phyloP scores from a whole-genome alignment of 1,139 yeast genomes.

The Debaryomyces robertsiae region DNA sequence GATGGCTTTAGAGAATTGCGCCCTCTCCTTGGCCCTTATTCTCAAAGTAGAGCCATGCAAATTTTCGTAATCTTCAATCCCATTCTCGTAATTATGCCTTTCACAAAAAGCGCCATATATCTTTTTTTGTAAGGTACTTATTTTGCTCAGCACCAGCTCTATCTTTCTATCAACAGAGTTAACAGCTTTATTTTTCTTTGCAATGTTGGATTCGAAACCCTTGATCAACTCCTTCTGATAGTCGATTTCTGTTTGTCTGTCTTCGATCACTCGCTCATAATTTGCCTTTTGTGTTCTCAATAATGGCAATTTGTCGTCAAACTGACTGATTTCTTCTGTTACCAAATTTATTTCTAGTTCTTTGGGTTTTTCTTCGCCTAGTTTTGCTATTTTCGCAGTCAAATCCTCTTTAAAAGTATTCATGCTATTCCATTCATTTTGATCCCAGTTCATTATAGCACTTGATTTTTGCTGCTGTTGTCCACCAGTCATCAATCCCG shows the following conservation, averaged over 20 bases:
- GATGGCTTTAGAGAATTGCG: slow-evolving; percentile 62
- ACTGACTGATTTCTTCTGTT: slow-evolving; percentile 51
- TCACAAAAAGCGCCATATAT: slow-evolving; percentile 59
- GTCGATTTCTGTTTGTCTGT: slow-evolving; percentile 56
- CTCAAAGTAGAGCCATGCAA: slow-evolving; percentile 65
- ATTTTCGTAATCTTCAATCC: slow-evolving; percentile 67
- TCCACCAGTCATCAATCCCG: slow-evolving; percentile 96
- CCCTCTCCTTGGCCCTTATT: slow-evolving; percentile 62
- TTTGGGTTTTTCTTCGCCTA: slow-evolving; percentile 53
- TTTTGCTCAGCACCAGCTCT: slow-evolving; percentile 25
- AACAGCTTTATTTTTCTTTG: slow-evolving; percentile 24
- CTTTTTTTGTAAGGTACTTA: slow-evolving; percentile 41
- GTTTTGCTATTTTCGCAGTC: slow-evolving; percentile 50
- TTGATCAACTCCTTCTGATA: slow-evolving; percentile 41
- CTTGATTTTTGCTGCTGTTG: slow-evolving; percentile 39
- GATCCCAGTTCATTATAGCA: slow-evolving; percentile 63
- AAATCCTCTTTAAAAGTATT: slow-evolving; percentile 64
- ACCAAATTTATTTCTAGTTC: slow-evolving; percentile 60
- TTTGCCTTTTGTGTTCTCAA: slow-evolving; percentile 54
- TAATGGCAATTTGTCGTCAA: slow-evolving; percentile 58
- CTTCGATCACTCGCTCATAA: slow-evolving; percentile 54
- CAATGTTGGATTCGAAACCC: slow-evolving; percentile 22
- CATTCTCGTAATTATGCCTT: slow-evolving; percentile 51
- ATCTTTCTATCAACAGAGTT: slow-evolving; percentile 35
- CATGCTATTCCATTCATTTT: slow-evolving; percentile 63